Evolutionary conservation across 805 yeast genomes (phyloP).

Genomic region (Myxozyma kluyveri): DNA sequence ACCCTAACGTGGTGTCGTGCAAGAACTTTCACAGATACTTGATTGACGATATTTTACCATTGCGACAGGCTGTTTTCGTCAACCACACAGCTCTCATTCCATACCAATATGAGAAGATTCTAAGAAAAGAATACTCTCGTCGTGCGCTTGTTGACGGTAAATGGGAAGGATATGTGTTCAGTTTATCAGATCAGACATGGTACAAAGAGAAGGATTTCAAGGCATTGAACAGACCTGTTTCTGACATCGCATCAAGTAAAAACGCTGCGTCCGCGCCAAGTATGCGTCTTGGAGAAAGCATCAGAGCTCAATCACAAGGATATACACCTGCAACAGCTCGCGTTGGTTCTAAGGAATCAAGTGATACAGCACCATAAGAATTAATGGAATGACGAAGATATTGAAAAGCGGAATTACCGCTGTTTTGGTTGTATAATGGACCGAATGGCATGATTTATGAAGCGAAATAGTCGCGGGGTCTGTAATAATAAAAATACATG

Average conservation of each 20-base stretch:
- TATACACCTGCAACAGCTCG: too few relatives aligned
- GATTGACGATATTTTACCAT: slow-evolving; percentile 51
- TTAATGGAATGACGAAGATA: too few relatives aligned
- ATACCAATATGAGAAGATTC: slow-evolving; percentile 37
- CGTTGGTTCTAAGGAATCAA: too few relatives aligned
- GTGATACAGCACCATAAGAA: too few relatives aligned
- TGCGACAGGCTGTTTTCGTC: slow-evolving; percentile 56
- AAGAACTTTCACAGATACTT: slow-evolving; percentile 56
- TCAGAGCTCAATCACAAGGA: background rate
- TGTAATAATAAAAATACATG: too few relatives aligned
- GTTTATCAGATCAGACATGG: slow-evolving; percentile 19
- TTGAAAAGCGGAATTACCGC: too few relatives aligned
- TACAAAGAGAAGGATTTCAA: background rate
- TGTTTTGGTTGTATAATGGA: too few relatives aligned
- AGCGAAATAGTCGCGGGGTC: too few relatives aligned
- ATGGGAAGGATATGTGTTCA: slow-evolving; percentile 15
- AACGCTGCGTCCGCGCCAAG: background rate
- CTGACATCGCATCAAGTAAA: background rate
- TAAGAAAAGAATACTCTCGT: slow-evolving; percentile 42
- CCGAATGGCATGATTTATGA: too few relatives aligned
- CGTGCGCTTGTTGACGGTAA: slow-evolving; percentile 22
- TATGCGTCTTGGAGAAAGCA: background rate
- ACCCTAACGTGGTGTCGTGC: slow-evolving; percentile 42
- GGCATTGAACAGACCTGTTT: background rate
- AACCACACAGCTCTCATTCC: slow-evolving; percentile 54